Evolutionary conservation across 129 eudicot genomes (phyloP).

Genomic region (Silybum marianum): DNA sequence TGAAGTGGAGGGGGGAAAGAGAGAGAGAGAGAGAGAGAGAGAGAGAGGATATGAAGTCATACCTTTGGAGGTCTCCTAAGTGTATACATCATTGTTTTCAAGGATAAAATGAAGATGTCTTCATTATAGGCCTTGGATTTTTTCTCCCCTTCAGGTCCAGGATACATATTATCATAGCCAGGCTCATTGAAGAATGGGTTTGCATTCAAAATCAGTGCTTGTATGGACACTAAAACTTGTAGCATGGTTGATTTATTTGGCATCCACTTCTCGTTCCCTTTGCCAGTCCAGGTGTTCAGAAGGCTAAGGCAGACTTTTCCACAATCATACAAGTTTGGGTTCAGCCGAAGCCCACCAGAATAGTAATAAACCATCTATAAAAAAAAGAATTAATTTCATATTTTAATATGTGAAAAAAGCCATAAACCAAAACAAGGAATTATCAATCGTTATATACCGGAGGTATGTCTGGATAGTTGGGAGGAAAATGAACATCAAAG

Average conservation of each 20-base stretch:
- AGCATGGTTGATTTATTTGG: conserved; percentile 47
- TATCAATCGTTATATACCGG: conserved; percentile 30
- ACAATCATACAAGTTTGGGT: conserved; percentile 53
- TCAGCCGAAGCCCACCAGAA: conserved; percentile 46
- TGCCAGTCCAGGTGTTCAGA: conserved; percentile 57
- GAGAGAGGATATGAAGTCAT: conserved; percentile 10
- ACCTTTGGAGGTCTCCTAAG: conserved; percentile 58
- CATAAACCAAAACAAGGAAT: background rate
- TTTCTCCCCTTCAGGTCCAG: conserved; percentile 29
- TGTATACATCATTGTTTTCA: conserved; percentile 47
- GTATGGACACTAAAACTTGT: conserved; percentile 58
- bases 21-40: too few relatives aligned
- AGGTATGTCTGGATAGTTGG: conserved; percentile 37
- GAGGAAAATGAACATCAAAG: conserved; percentile 41
- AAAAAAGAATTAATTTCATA: background rate
- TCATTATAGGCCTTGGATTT: conserved; percentile 39
- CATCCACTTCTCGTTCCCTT: conserved; percentile 43
- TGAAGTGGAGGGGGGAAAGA: background rate
- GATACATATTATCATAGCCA: conserved; percentile 32
- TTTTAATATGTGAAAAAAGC: background rate
- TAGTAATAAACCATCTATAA: conserved; percentile 23
- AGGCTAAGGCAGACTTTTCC: conserved; percentile 67
- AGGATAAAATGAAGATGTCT: conserved; percentile 29
- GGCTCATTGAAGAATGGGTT: conserved; percentile 57
- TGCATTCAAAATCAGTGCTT: conserved; percentile 47